Evolutionary conservation across 176 grass and related monocot genomes (phyloP), one percentile per base, ranked within the genome.

Genomic region (Neostapfia colusana): DNA sequence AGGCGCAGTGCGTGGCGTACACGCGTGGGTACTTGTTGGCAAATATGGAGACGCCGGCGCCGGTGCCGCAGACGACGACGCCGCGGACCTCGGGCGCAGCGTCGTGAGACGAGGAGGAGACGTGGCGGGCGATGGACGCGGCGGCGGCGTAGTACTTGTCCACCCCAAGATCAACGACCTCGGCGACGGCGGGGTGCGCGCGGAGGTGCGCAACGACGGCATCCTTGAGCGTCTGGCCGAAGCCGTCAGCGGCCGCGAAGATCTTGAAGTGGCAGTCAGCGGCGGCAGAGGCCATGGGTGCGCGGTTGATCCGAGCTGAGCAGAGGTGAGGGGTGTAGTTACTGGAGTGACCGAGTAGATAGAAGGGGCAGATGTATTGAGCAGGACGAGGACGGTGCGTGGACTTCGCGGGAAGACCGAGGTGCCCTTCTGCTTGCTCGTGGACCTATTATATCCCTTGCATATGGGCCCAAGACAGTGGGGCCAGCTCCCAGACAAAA

Each of bases 11-110:
- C 2, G 91, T 85, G 31, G 94, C 94, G 77, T 97, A 97, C 35
- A 91, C 91, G 39, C 86, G 74, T 37, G 94, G 94, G 84, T 91
- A 85, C 81, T 97, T 97, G 89, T 97, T 97, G 49, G 94, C 89
- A 85, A 97, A 97, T 12, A 97, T 97, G 81, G 81, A 67, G 34
- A 97, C 90, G 55, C 91, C 94, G 15, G 91, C 86, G 65, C 94
- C 94, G 17, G 94, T 97, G 75, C 94, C 91, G 60, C 89, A 97
- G 51, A 88, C 84, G 41, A 93, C 81, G 57, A 93, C 75, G 76
- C 94, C 91, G 27, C 91, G 91, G 46, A 75, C 42, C 42, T 93
- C 87, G 17, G 72, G 21, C 0, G 5, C 60, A 3, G 53, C 43
- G 2, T 50, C 69, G 3, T 83, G 27, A 10, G 76, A 21, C 2